Base-by-base conservation (phyloP, 2,329 filamentous ascomycete species). In the Pochonia chlamydosporia region DNA sequence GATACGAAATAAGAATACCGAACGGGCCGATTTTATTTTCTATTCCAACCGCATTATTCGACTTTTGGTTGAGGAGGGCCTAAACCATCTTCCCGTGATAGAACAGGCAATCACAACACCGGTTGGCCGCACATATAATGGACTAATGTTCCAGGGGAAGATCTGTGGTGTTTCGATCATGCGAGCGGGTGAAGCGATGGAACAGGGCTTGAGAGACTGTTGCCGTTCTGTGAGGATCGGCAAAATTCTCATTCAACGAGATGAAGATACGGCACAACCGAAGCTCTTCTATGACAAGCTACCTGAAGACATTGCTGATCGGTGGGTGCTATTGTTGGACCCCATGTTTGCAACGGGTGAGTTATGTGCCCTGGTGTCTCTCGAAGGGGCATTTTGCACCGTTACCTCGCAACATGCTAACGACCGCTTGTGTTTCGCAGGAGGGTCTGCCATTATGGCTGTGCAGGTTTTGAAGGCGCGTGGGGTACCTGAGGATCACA, bases 151-250 rank as follows among this genome's bases (percentile, higher is more conserved):
- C 61, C 86, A 97, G 66, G 93, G 93, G 55, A 96, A 97, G 72
- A 99, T 99, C 58, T 99, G 93, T 63, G 93, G 93, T 46, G 93
- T 99, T 14, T 95, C 89, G 6, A 99, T 99, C 59, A 97, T 99
- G 93, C 83, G 93, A 54, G 93, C 93, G 11, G 93, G 93, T 44
- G 93, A 99, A 71, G 89, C 92, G 49, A 99, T 99, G 93, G 93
- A 99, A 71, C 90, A 97, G 69, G 93, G 92, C 2, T 73, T 99
- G 51, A 80, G 93, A 50, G 92, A 99, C 68, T 99, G 93, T 71
- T 99, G 93, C 71, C 85, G 93, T 44, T 95, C 89, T n/a, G 93
- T 99, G 42, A 81, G 93, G 53, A 99, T 99, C 61, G 93, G 93
- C 55, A 99, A 99, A 76, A 99, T 99, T 54, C 74, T 99, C 58